Percentiles rank a stretch among this genome's conserved stretches.
Conservation (phyloP, 345 rosid species). For the Euphorbia pulcherrima region DNA sequence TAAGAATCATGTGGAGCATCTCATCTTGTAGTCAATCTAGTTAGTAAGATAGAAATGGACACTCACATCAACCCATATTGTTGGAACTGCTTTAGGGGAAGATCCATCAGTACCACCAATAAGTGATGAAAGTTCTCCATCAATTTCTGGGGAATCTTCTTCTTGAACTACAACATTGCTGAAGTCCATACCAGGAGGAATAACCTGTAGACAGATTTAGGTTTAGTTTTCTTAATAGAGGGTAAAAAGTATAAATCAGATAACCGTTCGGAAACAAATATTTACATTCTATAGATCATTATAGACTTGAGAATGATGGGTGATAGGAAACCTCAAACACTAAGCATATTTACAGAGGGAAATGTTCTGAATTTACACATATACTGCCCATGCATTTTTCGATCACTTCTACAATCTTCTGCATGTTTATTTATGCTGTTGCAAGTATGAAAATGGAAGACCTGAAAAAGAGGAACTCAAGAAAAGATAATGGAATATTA, state of each 20-base stretch:
- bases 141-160: slow-evolving; percentile 76
- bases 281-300: background rate
- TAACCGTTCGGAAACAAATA: background rate
- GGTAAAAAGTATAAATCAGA: background rate
- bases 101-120: slow-evolving; percentile 64
- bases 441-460: background rate
- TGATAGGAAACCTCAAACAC: background rate
- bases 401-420: background rate
- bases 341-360: background rate
- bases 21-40: background rate
- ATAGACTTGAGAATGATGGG: background rate
- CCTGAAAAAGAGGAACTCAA: background rate
- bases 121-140: slow-evolving; percentile 61
- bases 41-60: slow-evolving; percentile 1
- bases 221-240: slow-evolving; percentile 7
- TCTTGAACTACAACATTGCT: slow-evolving; percentile 88
- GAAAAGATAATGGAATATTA: background rate
- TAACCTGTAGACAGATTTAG: slow-evolving; percentile 50
- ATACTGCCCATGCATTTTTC: background rate
- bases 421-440: background rate
- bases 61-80: slow-evolving; percentile 92
- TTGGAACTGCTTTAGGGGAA: slow-evolving; percentile 80
- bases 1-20: background rate
- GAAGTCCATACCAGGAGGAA: slow-evolving; percentile 99
- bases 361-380: slow-evolving; percentile 2